These are phyloP conservation scores for Podila epigama DNA, from an alignment of 192 early-diverging fungal genomes.

Conservation along the genomic window DNA sequence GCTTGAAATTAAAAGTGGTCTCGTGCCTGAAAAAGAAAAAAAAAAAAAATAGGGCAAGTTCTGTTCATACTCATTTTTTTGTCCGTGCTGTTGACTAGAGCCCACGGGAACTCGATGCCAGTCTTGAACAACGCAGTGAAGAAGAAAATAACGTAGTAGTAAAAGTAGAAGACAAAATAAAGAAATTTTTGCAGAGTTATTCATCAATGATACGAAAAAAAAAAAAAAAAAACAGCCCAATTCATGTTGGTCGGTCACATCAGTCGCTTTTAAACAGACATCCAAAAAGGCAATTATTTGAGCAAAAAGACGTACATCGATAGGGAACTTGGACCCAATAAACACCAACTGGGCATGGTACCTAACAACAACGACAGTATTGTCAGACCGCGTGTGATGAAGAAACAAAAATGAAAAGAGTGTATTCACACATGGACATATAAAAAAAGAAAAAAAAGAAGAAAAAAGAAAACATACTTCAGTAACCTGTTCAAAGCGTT, in stretches of 20 bases:
- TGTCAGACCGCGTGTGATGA: background rate
- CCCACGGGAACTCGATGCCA: constrained; percentile 77
- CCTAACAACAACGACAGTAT: constrained; percentile 36
- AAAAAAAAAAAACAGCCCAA: too few relatives aligned
- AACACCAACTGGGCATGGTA: constrained; percentile 90
- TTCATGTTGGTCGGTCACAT: too few relatives aligned
- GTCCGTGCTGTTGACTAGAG: constrained; percentile 67
- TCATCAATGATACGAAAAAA: too few relatives aligned
- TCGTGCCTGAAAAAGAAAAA: too few relatives aligned
- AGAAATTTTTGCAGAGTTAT: too few relatives aligned
- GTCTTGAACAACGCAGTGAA: constrained; percentile 44
- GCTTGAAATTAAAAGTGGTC: too few relatives aligned
- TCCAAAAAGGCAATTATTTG: too few relatives aligned
- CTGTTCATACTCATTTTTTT: constrained; percentile 56
- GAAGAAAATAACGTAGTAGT: constrained; percentile 4
- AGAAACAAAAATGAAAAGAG: background rate
- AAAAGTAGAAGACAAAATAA: too few relatives aligned
- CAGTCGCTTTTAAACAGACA: too few relatives aligned
- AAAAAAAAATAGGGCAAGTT: background rate
- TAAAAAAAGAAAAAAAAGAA: too few relatives aligned
- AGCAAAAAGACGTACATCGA: constrained; percentile 74
- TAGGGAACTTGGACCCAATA: constrained; percentile 86
- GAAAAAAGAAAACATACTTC: constrained; percentile 53
- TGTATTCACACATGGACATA: background rate
- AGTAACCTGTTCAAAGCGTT: constrained; percentile 71